phyloP scores from a whole-genome alignment of 2,329 filamentous ascomycete genomes.

The Dactylellina leptospora region DNA sequence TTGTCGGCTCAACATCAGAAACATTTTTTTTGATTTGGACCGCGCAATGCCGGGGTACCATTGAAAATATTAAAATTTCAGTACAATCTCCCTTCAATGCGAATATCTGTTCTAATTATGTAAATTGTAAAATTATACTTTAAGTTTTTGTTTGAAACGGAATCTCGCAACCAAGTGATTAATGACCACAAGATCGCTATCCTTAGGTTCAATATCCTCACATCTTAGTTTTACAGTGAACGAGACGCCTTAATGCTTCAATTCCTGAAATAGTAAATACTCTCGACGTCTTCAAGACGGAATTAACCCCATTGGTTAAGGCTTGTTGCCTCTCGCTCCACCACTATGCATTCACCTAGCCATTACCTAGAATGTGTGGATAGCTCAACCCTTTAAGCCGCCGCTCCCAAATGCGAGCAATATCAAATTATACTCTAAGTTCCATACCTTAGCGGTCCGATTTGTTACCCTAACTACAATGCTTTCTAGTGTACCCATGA shows the following conservation, averaged over 20 bases:
- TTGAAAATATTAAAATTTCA: slow-evolving; percentile 1
- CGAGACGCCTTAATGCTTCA: not conserved
- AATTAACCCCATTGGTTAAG: slow-evolving; percentile 17
- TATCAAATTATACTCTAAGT: slow-evolving; percentile 25
- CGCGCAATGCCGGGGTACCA: slow-evolving; percentile 13
- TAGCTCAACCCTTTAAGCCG: slow-evolving; percentile 13
- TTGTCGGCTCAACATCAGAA: not conserved
- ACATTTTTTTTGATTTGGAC: slow-evolving; percentile 10
- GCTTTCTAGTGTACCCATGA: slow-evolving; percentile 25
- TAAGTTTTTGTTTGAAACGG: too few relatives aligned
- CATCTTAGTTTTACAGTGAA: too few relatives aligned
- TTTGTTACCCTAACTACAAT: slow-evolving; percentile 16
- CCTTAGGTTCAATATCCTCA: too few relatives aligned
- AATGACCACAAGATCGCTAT: too few relatives aligned
- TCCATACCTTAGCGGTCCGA: slow-evolving; percentile 32
- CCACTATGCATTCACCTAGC: slow-evolving; percentile 5
- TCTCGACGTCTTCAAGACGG: not conserved
- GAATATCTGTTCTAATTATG: not conserved
- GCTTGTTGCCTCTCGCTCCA: slow-evolving; percentile 2
- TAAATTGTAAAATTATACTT: too few relatives aligned
- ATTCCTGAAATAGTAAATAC: not conserved
- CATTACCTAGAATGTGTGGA: slow-evolving; percentile 2
- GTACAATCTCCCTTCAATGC: not conserved
- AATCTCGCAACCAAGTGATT: too few relatives aligned
- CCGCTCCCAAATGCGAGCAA: slow-evolving; percentile 20